Conservation (phyloP, 2,329 filamentous ascomycete species). For the Gnomoniopsis sp. region DNA sequence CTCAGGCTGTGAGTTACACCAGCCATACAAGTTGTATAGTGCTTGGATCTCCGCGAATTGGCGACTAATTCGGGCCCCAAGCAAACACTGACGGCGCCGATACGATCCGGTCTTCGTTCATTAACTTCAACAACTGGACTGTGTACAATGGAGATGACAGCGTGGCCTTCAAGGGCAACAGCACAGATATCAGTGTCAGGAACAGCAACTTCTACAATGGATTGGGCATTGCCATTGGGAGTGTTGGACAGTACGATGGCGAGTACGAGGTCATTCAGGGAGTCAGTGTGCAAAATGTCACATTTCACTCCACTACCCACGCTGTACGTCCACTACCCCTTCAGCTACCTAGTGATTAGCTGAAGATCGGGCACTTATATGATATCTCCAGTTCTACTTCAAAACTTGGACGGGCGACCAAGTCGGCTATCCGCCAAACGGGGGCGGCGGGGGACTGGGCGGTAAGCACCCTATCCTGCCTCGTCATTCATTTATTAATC, state of each 20-base stretch:
- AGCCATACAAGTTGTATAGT: slow-evolving; percentile 19
- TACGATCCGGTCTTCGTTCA: slow-evolving; percentile 23
- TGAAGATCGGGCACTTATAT: neutral
- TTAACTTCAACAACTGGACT: slow-evolving; percentile 26
- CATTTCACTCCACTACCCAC: slow-evolving; percentile 34
- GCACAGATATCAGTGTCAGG: slow-evolving; percentile 28
- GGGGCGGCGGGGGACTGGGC: slow-evolving; percentile 45
- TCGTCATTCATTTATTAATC: neutral
- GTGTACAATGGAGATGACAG: slow-evolving; percentile 24
- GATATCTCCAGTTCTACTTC: slow-evolving; percentile 29
- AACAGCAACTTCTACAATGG: slow-evolving; percentile 39
- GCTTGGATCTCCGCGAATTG: neutral
- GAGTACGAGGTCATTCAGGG: slow-evolving; percentile 40
- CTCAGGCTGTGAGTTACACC: slow-evolving; percentile 23
- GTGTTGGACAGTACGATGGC: slow-evolving; percentile 45
- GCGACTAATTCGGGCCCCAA: neutral
- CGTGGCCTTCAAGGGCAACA: slow-evolving; percentile 23
- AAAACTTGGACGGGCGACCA: slow-evolving; percentile 48
- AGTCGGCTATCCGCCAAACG: slow-evolving; percentile 43
- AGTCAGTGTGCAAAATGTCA: slow-evolving; percentile 36
- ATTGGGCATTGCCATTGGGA: slow-evolving; percentile 42
- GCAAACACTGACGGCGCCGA: slow-evolving; percentile 32
- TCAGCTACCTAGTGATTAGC: too few species aligned
- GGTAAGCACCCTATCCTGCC: slow-evolving; percentile 26
- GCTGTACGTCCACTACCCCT: slow-evolving; percentile 22